A percentile compares a stretch with the other conserved stretches of the same genome.
phyloP scores from a whole-genome alignment of 202 grass and related monocot genomes.

The Carex sylvatica region DNA sequence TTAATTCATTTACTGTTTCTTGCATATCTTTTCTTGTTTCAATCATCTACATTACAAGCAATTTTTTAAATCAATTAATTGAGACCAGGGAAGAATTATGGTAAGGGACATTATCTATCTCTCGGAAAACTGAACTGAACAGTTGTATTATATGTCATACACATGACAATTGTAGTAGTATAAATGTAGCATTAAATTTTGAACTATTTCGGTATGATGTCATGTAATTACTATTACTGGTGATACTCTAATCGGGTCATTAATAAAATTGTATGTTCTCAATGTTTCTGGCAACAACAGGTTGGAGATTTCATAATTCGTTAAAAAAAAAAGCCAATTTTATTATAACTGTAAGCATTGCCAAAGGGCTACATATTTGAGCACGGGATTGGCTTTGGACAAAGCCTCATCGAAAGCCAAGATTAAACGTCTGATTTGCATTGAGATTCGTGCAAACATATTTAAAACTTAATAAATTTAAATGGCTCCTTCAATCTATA shows the following conservation, averaged over 20 bases:
- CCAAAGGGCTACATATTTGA: background rate
- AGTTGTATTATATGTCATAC: background rate
- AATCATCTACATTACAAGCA: conserved; percentile 15
- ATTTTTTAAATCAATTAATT: background rate
- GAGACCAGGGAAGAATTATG: background rate
- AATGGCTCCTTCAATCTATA: too few species aligned
- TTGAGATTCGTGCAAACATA: too few species aligned
- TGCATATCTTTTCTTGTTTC: background rate
- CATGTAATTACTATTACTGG: background rate
- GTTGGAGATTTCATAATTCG: background rate
- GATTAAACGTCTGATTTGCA: too few species aligned
- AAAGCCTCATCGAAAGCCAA: too few species aligned
- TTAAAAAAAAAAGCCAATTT: background rate
- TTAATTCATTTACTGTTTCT: background rate
- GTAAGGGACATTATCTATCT: background rate
- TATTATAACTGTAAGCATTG: background rate
- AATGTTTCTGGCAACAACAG: background rate
- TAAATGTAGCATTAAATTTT: background rate
- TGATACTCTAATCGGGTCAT: background rate
- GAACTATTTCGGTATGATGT: background rate
- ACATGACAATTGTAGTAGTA: background rate
- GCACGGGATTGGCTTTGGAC: background rate
- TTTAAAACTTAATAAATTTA: too few species aligned
- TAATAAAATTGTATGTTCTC: background rate
- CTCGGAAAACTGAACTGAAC: background rate